Conservation (phyloP, 2,329 filamentous ascomycete species). For the Colletotrichum plurivorum region DNA sequence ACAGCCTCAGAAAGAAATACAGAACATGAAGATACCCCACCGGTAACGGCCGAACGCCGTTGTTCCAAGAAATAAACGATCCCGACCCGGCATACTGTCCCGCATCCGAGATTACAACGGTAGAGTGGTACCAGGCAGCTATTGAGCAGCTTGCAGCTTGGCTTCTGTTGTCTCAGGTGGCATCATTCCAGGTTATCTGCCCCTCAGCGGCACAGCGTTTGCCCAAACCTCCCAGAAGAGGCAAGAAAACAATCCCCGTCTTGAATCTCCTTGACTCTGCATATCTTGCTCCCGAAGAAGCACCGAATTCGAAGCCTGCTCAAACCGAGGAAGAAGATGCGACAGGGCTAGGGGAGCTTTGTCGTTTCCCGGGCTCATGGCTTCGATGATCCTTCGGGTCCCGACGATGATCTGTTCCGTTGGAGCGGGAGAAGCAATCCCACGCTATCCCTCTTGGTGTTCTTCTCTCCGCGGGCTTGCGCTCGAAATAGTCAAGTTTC, state of each 20-base stretch:
- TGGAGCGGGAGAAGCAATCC: background rate
- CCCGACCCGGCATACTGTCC: background rate
- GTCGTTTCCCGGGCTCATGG: background rate
- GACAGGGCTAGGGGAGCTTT: background rate
- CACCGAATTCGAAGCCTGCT: background rate
- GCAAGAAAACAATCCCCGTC: too few relatives aligned
- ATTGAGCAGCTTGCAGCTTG: background rate
- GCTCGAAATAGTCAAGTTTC: background rate
- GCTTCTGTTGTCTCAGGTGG: background rate
- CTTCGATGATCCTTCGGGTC: background rate
- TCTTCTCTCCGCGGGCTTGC: background rate
- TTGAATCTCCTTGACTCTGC: background rate
- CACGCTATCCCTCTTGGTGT: background rate
- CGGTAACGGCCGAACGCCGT: background rate
- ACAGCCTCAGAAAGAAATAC: too few relatives aligned
- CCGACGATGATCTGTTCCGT: background rate
- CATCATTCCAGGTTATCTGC: background rate
- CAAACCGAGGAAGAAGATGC: background rate
- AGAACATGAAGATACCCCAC: too few relatives aligned
- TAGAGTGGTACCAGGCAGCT: background rate
- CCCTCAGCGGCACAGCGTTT: background rate
- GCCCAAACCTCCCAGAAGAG: too few relatives aligned
- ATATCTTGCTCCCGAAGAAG: background rate
- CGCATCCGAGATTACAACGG: background rate
- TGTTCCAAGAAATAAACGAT: background rate